A percentile compares a stretch with the other conserved stretches of the same genome.
phyloP scores from a whole-genome alignment of 768 basidiomycete genomes.

The Lactarius tabidus region DNA sequence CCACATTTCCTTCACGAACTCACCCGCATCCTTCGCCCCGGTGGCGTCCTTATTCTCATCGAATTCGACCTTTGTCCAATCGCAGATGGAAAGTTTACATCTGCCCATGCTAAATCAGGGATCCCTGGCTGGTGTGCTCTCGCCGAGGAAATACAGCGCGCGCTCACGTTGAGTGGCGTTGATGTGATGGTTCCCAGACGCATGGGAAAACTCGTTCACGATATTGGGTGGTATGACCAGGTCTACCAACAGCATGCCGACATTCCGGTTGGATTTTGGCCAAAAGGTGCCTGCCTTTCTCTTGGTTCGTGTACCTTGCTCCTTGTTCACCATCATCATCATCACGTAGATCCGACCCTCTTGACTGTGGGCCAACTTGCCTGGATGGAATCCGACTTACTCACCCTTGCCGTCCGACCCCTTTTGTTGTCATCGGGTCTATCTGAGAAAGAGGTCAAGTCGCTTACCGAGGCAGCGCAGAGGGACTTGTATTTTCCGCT shows the following conservation, averaged over 20 bases:
- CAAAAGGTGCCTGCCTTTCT: conserved; percentile 42
- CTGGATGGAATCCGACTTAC: conserved; percentile 68
- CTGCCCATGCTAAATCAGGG: conserved; percentile 32
- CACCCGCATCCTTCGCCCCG: conserved; percentile 62
- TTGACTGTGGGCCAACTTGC: conserved; percentile 66
- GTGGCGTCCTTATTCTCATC: conserved; percentile 63
- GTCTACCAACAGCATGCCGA: conserved; percentile 53
- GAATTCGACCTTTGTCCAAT: conserved; percentile 56
- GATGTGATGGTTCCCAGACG: conserved; percentile 56
- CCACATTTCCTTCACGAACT: conserved; percentile 57
- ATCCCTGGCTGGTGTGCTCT: conserved; percentile 59
- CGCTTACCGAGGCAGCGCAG: conserved; percentile 58
- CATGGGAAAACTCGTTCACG: conserved; percentile 47
- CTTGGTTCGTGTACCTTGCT: conserved; percentile 16
- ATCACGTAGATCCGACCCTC: conserved; percentile 46
- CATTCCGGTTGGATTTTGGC: conserved; percentile 69
- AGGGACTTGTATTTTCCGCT: conserved; percentile 60
- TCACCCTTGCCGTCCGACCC: conserved; percentile 60
- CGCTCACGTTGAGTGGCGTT: conserved; percentile 47
- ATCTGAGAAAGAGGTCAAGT: conserved; percentile 49
- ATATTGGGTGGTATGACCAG: conserved; percentile 51
- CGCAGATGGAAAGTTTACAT: conserved; percentile 42
- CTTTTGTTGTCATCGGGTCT: conserved; percentile 53
- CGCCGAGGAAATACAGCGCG: conserved; percentile 59
- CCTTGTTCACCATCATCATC: conserved; percentile 12